Evolutionary conservation across 257 asterid genomes (phyloP).

Genomic region (Agastache rugosa): DNA sequence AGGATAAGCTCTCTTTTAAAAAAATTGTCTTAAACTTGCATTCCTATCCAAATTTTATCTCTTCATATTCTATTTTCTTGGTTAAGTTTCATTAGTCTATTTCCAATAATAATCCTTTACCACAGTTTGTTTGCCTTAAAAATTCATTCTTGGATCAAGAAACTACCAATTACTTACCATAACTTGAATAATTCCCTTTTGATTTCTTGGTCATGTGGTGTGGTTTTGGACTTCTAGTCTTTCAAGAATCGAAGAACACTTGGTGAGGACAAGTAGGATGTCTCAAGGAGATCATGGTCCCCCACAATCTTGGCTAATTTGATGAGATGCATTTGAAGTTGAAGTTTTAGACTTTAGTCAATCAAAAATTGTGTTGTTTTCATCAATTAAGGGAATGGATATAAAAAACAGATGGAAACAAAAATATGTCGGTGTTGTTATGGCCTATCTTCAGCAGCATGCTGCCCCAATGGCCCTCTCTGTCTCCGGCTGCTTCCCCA

Average conservation of each 20-base stretch:
- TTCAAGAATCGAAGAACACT: slow-evolving; percentile 38
- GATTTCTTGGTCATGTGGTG: slow-evolving; percentile 1
- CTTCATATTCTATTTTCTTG: background rate
- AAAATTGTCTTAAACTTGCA: background rate
- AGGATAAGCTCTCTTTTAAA: slow-evolving; percentile 8
- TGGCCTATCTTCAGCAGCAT: slow-evolving; percentile 45
- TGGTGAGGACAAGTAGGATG: slow-evolving; percentile 64
- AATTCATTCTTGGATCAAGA: background rate
- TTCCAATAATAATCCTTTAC: background rate
- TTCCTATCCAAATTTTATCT: slow-evolving; percentile 5
- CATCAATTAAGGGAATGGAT: slow-evolving; percentile 35
- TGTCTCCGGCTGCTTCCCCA: slow-evolving; percentile 42
- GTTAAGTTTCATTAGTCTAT: background rate
- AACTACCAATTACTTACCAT: background rate
- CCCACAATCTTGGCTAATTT: slow-evolving; percentile 54
- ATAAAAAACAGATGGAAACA: slow-evolving; percentile 32
- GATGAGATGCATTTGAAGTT: slow-evolving; percentile 16
- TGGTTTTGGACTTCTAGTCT: background rate
- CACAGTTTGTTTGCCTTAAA: background rate
- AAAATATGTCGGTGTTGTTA: slow-evolving; percentile 41
- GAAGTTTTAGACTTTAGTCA: slow-evolving; percentile 22
- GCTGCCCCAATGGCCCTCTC: slow-evolving; percentile 44
- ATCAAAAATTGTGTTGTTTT: slow-evolving; percentile 40
- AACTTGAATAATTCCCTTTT: background rate
- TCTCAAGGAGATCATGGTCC: slow-evolving; percentile 54